These are phyloP conservation scores for Chlorella sp. DNA, from an alignment of 139 green algal genomes.

Conservation along the genomic window DNA sequence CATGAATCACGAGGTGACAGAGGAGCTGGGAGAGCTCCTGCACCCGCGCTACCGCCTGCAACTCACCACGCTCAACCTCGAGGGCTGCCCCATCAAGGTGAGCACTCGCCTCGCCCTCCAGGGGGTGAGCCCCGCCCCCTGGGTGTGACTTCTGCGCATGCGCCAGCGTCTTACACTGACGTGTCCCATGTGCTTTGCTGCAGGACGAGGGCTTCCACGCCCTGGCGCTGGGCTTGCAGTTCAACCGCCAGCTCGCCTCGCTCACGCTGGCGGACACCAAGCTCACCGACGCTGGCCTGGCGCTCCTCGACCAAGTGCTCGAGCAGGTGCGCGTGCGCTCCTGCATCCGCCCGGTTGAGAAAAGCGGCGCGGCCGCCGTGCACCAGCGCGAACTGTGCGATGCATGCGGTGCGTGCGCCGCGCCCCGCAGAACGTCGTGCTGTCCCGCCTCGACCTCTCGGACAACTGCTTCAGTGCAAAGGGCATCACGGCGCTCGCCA, in stretches of 20 bases:
- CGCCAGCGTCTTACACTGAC: no score
- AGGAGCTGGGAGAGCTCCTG: not conserved
- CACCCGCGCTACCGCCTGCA: not conserved
- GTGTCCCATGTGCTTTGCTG: no score
- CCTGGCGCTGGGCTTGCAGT: not conserved
- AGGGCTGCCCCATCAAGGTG: not conserved
- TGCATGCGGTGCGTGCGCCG: no score
- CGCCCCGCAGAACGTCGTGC: not conserved
- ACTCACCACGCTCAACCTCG: not conserved
- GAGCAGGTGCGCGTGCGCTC: not conserved
- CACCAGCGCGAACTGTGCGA: no score
- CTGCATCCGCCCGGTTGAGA: no score
- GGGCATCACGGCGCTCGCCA: not conserved
- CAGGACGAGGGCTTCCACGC: not conserved
- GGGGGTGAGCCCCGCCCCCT: no score
- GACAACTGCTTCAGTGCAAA: not conserved
- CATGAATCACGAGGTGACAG: not conserved
- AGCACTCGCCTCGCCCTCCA: no score
- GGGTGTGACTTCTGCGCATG: no score
- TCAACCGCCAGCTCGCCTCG: not conserved
- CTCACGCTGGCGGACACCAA: not conserved
- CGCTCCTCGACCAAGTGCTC: not conserved
- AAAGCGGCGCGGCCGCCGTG: no score
- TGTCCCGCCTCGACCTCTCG: not conserved
- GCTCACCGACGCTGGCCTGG: not conserved